Conservation (phyloP, 768 basidiomycete genomes). For the Peribolospora kevripleyi region DNA sequence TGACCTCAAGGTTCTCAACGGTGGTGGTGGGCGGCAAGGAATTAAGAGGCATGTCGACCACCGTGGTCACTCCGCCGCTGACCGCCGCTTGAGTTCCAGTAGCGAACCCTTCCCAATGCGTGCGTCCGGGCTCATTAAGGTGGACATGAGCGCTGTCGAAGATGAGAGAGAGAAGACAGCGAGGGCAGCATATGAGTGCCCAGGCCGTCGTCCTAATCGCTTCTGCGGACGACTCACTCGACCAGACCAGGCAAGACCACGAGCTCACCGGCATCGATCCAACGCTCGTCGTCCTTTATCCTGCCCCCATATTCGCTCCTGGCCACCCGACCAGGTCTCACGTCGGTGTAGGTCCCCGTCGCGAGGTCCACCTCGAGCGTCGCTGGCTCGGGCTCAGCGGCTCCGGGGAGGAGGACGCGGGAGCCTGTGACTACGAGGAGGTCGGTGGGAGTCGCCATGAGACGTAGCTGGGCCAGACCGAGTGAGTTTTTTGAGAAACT, state of each 20-base stretch:
- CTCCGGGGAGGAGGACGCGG: slow-evolving; percentile 27
- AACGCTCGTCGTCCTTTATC: slow-evolving; percentile 16
- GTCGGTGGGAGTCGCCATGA: no score
- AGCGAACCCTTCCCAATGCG: slow-evolving; percentile 13
- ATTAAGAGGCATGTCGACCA: slow-evolving; percentile 96
- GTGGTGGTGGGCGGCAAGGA: slow-evolving; percentile 91
- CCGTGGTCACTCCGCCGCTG: slow-evolving; percentile 79
- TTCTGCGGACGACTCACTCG: slow-evolving; percentile 30
- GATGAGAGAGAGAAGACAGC: not conserved
- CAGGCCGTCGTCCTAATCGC: not conserved
- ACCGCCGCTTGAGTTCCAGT: slow-evolving; percentile 36
- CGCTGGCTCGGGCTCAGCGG: slow-evolving; percentile 31
- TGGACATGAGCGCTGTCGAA: slow-evolving; percentile 12
- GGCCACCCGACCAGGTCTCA: slow-evolving; percentile 22
- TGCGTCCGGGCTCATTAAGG: slow-evolving; percentile 13
- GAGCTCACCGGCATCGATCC: slow-evolving; percentile 35
- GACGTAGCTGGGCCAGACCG: no score
- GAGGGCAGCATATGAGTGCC: not conserved
- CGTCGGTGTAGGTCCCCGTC: slow-evolving; percentile 38
- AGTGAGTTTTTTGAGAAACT: no score
- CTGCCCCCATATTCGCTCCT: slow-evolving; percentile 17
- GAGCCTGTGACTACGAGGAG: no score
- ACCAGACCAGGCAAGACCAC: slow-evolving; percentile 53
- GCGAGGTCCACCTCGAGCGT: slow-evolving; percentile 35
- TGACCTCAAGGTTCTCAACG: slow-evolving; percentile 42